These are phyloP conservation scores for Globomyces pollinis-pini DNA, from an alignment of 192 early-diverging fungal species.

Conservation along the genomic window DNA sequence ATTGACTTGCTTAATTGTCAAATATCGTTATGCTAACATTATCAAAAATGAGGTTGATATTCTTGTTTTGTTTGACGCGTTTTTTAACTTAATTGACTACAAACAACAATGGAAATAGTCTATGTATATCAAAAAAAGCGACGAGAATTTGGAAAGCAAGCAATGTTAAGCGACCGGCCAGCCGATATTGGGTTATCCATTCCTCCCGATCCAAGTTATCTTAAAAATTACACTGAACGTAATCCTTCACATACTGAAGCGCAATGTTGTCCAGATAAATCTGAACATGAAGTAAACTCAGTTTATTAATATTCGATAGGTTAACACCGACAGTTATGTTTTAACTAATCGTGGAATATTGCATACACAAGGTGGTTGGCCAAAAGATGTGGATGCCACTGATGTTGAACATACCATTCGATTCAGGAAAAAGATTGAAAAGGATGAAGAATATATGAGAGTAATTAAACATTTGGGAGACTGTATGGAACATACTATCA, in stretches of 20 bases:
- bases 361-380: conserved; percentile 56
- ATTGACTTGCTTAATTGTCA: no score
- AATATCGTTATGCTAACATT: no score
- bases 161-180: conserved; percentile 36
- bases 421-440: conserved; percentile 57
- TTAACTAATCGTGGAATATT: conserved; percentile 45
- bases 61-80: no score
- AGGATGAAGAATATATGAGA: conserved; percentile 56
- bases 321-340: conserved; percentile 48
- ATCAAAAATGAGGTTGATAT: no score
- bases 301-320: conserved; percentile 19
- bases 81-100: background rate
- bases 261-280: conserved; percentile 45
- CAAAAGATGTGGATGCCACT: conserved; percentile 52
- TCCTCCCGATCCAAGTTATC: conserved; percentile 35
- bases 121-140: conserved; percentile 57
- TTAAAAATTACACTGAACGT: conserved; percentile 47
- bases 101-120: conserved; percentile 51
- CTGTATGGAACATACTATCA: conserved; percentile 55
- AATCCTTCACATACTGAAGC: conserved; percentile 38
- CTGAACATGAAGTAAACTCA: conserved; percentile 53
- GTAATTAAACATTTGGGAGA: conserved; percentile 41
- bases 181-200: conserved; percentile 27
- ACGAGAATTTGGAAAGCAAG: conserved; percentile 50
- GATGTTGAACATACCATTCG: conserved; percentile 59